A percentile compares a stretch with the other conserved stretches of the same genome.
Conservation (phyloP, 345 rosid species). For the Isatis tinctoria region DNA sequence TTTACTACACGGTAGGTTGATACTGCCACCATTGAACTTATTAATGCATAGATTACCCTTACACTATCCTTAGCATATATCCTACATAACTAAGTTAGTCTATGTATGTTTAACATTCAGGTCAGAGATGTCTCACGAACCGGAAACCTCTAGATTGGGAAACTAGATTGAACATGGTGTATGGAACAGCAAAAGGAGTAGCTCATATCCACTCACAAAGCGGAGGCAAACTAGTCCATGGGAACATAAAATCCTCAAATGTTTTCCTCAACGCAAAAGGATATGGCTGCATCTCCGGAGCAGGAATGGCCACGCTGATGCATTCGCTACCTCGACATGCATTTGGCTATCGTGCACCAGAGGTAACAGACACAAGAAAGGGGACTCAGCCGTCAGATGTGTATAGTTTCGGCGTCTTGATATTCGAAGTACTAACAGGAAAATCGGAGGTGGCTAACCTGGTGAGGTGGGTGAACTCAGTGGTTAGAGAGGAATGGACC, state of each 20-base stretch:
- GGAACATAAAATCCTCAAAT: slow-evolving; percentile 85
- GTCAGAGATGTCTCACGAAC: slow-evolving; percentile 47
- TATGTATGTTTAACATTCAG: slow-evolving; percentile 36
- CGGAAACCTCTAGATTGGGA: slow-evolving; percentile 73
- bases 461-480: slow-evolving; percentile 94
- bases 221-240: slow-evolving; percentile 79
- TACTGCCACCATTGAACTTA: neutral
- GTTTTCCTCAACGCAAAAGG: slow-evolving; percentile 60
- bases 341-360: slow-evolving; percentile 90
- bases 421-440: slow-evolving; percentile 88
- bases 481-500: slow-evolving; percentile 97
- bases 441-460: slow-evolving; percentile 70
- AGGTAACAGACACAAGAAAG: slow-evolving; percentile 77
- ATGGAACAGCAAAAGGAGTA: slow-evolving; percentile 82
- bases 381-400: slow-evolving; percentile 69
- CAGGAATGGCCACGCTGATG: slow-evolving; percentile 70
- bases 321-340: slow-evolving; percentile 62
- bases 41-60: neutral
- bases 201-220: slow-evolving; percentile 62
- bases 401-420: slow-evolving; percentile 80
- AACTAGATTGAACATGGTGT: slow-evolving; percentile 60
- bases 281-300: slow-evolving; percentile 66
- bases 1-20: slow-evolving; percentile 63
- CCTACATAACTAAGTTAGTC: neutral
- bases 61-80: neutral